phyloP scores from a whole-genome alignment of 495 filamentous ascomycete species.

The Aspergillus egyptiacus region DNA sequence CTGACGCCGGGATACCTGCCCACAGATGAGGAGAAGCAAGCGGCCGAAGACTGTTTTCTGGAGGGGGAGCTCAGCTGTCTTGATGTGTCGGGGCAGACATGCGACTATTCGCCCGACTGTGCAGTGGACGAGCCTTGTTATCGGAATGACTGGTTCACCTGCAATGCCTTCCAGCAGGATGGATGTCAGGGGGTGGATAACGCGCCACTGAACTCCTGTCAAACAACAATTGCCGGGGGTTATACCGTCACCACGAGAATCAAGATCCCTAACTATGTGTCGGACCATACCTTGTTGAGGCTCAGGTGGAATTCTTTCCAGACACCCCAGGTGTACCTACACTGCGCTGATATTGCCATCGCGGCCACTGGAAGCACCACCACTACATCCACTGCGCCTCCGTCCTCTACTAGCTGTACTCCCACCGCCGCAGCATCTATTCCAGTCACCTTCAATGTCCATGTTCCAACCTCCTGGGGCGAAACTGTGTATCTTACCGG shows the following conservation, averaged over 20 bases:
- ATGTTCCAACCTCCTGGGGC: slow-evolving; percentile 48
- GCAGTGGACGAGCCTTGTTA: slow-evolving; percentile 39
- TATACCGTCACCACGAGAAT: slow-evolving; percentile 53
- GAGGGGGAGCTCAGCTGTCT: slow-evolving; percentile 44
- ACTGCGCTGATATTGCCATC: slow-evolving; percentile 46
- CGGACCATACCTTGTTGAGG: slow-evolving; percentile 46
- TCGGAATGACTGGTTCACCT: slow-evolving; percentile 55
- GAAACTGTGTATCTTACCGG: slow-evolving; percentile 55
- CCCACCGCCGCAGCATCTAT: slow-evolving; percentile 40
- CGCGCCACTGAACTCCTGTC: slow-evolving; percentile 39
- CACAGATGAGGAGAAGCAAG: slow-evolving; percentile 49
- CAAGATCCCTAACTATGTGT: slow-evolving; percentile 40
- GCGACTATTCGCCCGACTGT: slow-evolving; percentile 50
- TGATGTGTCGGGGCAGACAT: slow-evolving; percentile 47
- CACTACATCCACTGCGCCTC: not conserved
- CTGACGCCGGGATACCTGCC: slow-evolving; percentile 45
- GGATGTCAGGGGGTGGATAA: slow-evolving; percentile 48
- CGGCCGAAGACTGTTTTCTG: slow-evolving; percentile 50
- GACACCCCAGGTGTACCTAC: slow-evolving; percentile 50
- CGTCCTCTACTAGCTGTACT: not conserved
- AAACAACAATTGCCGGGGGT: slow-evolving; percentile 46
- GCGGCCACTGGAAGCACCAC: not conserved
- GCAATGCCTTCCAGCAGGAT: slow-evolving; percentile 35
- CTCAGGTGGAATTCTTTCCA: slow-evolving; percentile 55
- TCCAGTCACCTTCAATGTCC: slow-evolving; percentile 46